These are phyloP conservation scores for Puccinia horiana DNA, from an alignment of 1,284 basidiomycete genomes.

Conservation along the genomic window DNA sequence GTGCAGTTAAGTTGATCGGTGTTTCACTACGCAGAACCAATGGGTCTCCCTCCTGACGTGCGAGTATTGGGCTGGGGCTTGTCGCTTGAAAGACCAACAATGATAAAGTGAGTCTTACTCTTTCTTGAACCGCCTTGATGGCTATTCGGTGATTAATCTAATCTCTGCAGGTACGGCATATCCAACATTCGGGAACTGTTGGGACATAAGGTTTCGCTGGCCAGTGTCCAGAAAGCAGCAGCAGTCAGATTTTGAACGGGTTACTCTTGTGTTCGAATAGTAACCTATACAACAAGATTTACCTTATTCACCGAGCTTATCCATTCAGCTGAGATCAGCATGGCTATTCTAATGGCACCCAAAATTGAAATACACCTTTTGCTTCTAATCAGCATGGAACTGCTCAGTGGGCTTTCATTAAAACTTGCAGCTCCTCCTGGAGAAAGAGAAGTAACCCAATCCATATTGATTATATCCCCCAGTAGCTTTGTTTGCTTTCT, in stretches of 20 bases:
- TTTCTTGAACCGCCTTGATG: neutral
- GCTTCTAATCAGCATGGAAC: too few relatives aligned
- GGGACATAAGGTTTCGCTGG: conserved; percentile 93
- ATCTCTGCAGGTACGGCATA: conserved; percentile 69
- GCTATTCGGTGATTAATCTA: conserved; percentile 38
- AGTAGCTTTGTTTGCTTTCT: too few relatives aligned
- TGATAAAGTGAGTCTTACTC: conserved; percentile 80
- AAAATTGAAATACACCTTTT: too few relatives aligned
- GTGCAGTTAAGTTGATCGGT: neutral
- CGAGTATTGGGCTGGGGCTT: conserved; percentile 97
- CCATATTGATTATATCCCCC: too few relatives aligned
- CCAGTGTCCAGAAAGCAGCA: conserved; percentile 80
- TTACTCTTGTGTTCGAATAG: too few relatives aligned
- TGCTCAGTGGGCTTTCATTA: too few relatives aligned
- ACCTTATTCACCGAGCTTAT: too few relatives aligned
- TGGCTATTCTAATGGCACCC: too few relatives aligned
- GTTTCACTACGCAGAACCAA: conserved; percentile 67
- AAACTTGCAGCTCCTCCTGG: too few relatives aligned
- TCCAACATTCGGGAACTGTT: conserved; percentile 96
- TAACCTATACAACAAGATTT: too few relatives aligned
- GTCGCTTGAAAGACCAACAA: conserved; percentile 92
- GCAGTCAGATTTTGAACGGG: conserved; percentile 75
- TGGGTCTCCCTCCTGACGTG: conserved; percentile 97
- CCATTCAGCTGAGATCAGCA: too few relatives aligned
- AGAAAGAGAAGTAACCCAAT: too few relatives aligned